A percentile compares a stretch with the other conserved stretches of the same genome.
phyloP scores from a whole-genome alignment of 352 stramenopile genomes.

The Globisporangium spinosum region DNA sequence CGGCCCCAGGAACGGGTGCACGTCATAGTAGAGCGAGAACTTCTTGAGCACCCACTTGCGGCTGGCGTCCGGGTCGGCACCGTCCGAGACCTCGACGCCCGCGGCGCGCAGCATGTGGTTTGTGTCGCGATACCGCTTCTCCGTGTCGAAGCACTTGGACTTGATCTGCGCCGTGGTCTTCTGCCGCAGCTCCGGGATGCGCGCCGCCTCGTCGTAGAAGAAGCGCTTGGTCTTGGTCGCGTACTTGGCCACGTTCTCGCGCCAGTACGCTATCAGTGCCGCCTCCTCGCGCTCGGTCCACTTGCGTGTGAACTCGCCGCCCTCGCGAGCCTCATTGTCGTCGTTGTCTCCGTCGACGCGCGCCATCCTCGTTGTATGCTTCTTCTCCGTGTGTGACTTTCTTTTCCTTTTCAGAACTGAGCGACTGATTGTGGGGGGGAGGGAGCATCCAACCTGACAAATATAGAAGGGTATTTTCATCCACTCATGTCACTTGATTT shows the following conservation, averaged over 20 bases:
- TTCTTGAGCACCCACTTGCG: slow-evolving; percentile 16
- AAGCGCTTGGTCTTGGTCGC: slow-evolving; percentile 18
- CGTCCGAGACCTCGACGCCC: not conserved
- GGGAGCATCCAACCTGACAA: not conserved
- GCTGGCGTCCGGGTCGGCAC: not conserved
- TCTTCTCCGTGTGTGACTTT: not conserved
- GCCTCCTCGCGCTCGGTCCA: slow-evolving; percentile 18
- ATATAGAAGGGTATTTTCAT: not conserved
- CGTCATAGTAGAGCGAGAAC: slow-evolving; percentile 22
- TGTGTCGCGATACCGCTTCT: slow-evolving; percentile 21
- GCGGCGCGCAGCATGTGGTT: slow-evolving; percentile 10
- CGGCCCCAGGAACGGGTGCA: slow-evolving; percentile 18
- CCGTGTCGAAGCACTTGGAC: slow-evolving; percentile 23
- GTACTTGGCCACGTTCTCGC: slow-evolving; percentile 17
- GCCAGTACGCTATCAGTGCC: slow-evolving; percentile 19
- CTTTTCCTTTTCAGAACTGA: no score
- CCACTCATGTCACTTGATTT: not conserved
- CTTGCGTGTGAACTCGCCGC: slow-evolving; percentile 16
- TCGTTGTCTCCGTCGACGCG: not conserved
- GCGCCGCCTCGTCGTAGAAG: slow-evolving; percentile 18
- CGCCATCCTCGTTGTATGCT: not conserved
- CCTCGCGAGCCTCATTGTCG: not conserved
- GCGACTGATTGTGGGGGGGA: not conserved
- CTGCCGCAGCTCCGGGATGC: slow-evolving; percentile 14
- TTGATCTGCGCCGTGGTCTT: slow-evolving; percentile 20